Evolutionary conservation across 23 red algal genomes (phyloP), one percentile per base, ranked within the genome.

Genomic region (Porphyridium purpureum): DNA sequence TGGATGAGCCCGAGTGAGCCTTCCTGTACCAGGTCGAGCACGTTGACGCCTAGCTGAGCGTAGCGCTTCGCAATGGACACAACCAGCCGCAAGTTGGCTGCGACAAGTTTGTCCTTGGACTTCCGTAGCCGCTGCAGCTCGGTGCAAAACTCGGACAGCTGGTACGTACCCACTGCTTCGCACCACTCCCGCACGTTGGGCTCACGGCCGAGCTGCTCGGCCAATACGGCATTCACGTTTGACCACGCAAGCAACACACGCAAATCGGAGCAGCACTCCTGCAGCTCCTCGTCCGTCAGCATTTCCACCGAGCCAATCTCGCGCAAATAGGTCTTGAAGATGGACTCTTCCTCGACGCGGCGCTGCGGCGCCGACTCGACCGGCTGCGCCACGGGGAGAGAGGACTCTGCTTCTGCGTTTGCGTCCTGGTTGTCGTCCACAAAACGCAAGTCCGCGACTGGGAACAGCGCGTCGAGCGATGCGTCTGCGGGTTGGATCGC

Each of bases 41-140:
- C 35, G 24, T 19, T 48, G 3, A 93, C 55, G 7, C 74, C 75
- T 31, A 46, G 47, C 31, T 64, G 57, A 5, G 29, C 29, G 61
- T 93, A 98, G 54, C 76, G 76, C 41, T 79, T 79, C 7, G 90
- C 90, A 31, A 98, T 86, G 2, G 70, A 69, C 21, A 98, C 78
- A 8, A 98, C 90, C 22, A 98, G 52, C 7, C 90, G 80, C 52
- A 98, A 47, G 62, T 98, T 98, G 27, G 80, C 70, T 4, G 66
- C 36, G 22, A 98, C 81, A 28, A 98, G 55, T 8, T 68, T 59
- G 28, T 98, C 90, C 65, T 75, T 66, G 20, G 64, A 63, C 0
- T 36, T 24, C 7, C 75, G 44, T 0, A 62, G 59, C 1, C 63
- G 4, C 11, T 50, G 27, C 9, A 98, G 30, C 21, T 52, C 60